Conservation (phyloP, 2,329 filamentous ascomycete genomes). For the Fusarium burgessii region DNA sequence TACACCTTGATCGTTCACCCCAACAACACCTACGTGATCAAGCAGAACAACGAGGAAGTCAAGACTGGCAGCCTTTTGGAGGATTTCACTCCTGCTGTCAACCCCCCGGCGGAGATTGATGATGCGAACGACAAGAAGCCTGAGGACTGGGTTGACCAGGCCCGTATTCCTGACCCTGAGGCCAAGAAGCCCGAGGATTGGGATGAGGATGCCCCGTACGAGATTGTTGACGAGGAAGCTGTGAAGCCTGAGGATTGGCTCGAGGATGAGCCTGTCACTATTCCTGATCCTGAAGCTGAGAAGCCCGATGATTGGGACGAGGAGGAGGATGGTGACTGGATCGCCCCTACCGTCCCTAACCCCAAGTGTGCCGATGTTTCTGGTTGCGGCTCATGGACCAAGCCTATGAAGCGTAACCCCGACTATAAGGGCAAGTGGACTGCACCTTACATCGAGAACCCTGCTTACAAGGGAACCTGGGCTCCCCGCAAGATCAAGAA, state of each 20-base stretch:
- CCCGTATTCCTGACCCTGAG: conserved; percentile 90
- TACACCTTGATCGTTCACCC: conserved; percentile 98
- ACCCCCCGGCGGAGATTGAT: conserved; percentile 94
- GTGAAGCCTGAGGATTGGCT: conserved; percentile 96
- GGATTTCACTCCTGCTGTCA: conserved; percentile 93
- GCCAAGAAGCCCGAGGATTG: conserved; percentile 98
- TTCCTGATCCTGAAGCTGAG: conserved; percentile 92
- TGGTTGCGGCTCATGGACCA: conserved; percentile 93
- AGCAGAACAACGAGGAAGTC: conserved; percentile 88
- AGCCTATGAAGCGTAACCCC: conserved; percentile 94
- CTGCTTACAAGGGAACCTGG: conserved; percentile 97
- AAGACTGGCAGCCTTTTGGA: conserved; percentile 93
- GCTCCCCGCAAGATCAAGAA: conserved; percentile 96
- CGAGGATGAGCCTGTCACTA: conserved; percentile 82
- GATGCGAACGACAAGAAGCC: conserved; percentile 95
- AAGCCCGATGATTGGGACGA: conserved; percentile 99
- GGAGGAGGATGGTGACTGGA: conserved; percentile 98
- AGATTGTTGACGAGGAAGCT: conserved; percentile 94
- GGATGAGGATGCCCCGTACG: conserved; percentile 97
- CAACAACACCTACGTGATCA: conserved; percentile 94
- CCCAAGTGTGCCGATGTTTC: conserved; percentile 94
- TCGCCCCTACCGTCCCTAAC: conserved; percentile 90
- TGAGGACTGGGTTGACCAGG: conserved; percentile 93
- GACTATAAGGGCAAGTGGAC: conserved; percentile 99
- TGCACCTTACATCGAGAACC: conserved; percentile 94